Evolutionary conservation across 148 eudicot genomes (phyloP).

Genomic region (Rhododendron griersonianum): DNA sequence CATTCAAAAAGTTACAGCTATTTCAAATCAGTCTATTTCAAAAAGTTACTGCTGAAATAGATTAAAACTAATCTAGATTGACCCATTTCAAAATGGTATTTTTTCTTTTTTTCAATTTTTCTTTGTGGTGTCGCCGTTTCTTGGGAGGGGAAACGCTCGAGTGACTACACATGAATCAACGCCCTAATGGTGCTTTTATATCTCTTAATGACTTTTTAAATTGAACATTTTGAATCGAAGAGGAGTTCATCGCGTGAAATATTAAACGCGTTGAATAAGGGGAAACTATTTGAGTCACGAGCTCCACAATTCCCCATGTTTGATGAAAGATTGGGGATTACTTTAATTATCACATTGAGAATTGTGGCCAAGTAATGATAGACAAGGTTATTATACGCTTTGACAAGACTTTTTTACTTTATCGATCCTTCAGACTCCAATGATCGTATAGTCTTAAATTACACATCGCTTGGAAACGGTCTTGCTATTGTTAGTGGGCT

Average conservation of each 20-base stretch:
- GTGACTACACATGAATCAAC: not conserved
- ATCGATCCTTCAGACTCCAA: not conserved
- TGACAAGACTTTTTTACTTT: not conserved
- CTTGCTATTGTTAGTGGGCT: too few species aligned
- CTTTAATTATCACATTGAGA: not conserved
- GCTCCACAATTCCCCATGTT: not conserved
- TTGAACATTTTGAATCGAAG: not conserved
- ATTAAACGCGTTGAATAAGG: not conserved
- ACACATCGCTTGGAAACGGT: not conserved
- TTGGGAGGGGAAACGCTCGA: too few species aligned
- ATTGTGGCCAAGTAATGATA: not conserved
- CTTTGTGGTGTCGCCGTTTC: too few species aligned
- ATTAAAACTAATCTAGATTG: too few species aligned
- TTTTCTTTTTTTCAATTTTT: too few species aligned
- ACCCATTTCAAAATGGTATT: too few species aligned
- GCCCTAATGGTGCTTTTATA: not conserved
- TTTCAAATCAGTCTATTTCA: too few species aligned
- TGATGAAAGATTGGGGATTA: not conserved
- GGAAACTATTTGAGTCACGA: not conserved
- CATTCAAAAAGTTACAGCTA: too few species aligned
- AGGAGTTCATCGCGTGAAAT: not conserved
- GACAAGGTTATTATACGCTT: not conserved
- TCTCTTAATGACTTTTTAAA: not conserved
- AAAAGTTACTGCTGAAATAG: too few species aligned
- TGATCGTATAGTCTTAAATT: not conserved